Evolutionary conservation across 2,329 filamentous ascomycete species (phyloP), one percentile per base, ranked within the genome.

Genomic region (Periglandula ipomoeae): DNA sequence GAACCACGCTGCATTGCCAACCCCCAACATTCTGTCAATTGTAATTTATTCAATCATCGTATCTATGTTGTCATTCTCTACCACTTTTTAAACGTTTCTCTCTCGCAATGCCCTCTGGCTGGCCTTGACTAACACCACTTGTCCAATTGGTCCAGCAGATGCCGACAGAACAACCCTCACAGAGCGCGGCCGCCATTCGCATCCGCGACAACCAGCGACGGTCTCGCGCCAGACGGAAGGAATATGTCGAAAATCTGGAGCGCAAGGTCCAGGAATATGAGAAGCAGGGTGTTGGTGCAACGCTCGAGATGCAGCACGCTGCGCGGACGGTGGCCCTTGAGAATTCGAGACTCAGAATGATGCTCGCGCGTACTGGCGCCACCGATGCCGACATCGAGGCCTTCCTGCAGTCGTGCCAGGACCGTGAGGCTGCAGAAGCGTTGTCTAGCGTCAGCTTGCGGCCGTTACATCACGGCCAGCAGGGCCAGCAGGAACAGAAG

Each of bases 151-250:
- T 5, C 13, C 46, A 49, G 20, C 50, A 52, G 44, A 43, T 13
- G 44, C 34, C 53, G 48, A 50, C 39, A 26, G 49, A 51, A n/a
- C 47, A 50, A n/a, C n/a, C n/a, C 35, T 59, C 61, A 10, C 50
- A 56, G 27, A 64, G 61, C 48, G 60, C 64, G 44, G 62, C 64
- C 42, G 64, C 63, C 47, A 51, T 66, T 47, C 68, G 68, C 49
- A 70, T 71, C 54, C 69, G 74, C 53, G 70, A 76, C 53, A 78
- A 75, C 58, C 76, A 79, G 62, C 72, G 75, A 42, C 72, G 71
- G 32, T 75, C 71, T 15, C 69, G 76, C 32, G 73, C 71, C 24
- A 73, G 75, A 34, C 71, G 69, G 27, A 72, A 71, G 51, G 74
- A 75, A 52, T 72, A 73, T 50, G 61, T 78, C 49, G 67, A 71